phyloP scores from a whole-genome alignment of 2,329 filamentous ascomycete species.

The Calonectria pauciramosa region DNA sequence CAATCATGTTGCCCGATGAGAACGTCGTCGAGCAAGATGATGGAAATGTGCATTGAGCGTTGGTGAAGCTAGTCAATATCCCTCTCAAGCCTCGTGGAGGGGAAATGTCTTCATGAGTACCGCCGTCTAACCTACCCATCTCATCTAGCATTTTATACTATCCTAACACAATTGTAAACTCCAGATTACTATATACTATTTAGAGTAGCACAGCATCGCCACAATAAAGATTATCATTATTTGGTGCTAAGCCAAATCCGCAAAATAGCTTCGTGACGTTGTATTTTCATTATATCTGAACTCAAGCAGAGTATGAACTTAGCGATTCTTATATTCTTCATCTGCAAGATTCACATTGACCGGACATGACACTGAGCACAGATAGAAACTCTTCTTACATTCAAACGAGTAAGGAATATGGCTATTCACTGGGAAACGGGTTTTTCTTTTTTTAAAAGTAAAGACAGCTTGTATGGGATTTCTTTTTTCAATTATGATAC shows the following conservation, averaged over 20 bases:
- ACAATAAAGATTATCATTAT: neutral
- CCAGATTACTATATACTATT: neutral
- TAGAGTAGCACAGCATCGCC: neutral
- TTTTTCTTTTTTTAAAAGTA: too few species aligned
- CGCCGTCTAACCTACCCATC: neutral
- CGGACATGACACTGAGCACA: neutral
- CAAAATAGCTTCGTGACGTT: neutral
- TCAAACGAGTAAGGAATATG: too few species aligned
- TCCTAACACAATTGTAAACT: neutral
- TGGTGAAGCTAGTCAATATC: neutral
- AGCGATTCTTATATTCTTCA: neutral
- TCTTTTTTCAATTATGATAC: neutral
- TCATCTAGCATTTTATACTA: neutral
- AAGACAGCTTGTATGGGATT: too few species aligned
- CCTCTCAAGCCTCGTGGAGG: neutral
- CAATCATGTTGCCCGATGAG: conserved; percentile 49
- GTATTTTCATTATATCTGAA: neutral
- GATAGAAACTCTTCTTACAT: too few species aligned
- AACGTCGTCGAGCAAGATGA: conserved; percentile 19
- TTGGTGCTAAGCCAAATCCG: neutral
- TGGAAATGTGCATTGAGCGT: neutral
- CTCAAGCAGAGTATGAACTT: neutral
- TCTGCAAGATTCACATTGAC: neutral
- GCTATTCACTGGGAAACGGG: too few species aligned
- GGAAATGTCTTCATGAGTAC: neutral